These are phyloP conservation scores for Pisolithus microcarpus DNA, from an alignment of 768 basidiomycete species.

Conservation along the genomic window DNA sequence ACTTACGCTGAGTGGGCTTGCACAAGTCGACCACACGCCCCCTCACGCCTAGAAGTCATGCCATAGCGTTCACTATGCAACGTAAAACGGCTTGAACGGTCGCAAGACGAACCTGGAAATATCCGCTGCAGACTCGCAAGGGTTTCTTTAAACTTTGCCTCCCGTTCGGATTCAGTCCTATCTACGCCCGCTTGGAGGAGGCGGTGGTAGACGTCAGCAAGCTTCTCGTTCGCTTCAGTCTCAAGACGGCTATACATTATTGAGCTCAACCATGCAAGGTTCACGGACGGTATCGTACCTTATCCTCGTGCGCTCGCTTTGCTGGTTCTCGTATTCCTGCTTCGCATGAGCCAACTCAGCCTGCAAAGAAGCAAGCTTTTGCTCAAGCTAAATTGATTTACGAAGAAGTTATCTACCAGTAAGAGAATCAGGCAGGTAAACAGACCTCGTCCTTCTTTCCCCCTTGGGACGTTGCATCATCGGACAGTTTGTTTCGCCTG, in stretches of 20 bases:
- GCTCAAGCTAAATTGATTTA: conserved; percentile 40
- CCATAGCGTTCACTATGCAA: neutral
- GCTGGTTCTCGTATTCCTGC: conserved; percentile 78
- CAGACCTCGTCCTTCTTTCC: conserved; percentile 55
- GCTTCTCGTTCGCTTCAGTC: conserved; percentile 86
- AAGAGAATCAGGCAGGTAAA: neutral
- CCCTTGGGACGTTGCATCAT: conserved; percentile 44
- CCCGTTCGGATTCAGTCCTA: conserved; percentile 78
- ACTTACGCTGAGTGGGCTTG: conserved; percentile 88
- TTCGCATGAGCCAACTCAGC: conserved; percentile 57
- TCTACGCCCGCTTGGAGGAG: conserved; percentile 88
- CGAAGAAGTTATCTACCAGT: conserved; percentile 14
- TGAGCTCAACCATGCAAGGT: neutral
- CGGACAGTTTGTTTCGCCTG: conserved; percentile 47
- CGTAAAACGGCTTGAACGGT: neutral
- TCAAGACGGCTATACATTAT: conserved; percentile 65
- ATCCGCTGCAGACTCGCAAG: conserved; percentile 76
- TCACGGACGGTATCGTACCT: conserved; percentile 41
- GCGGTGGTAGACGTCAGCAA: conserved; percentile 73
- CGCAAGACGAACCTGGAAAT: conserved; percentile 60
- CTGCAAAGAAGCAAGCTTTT: conserved; percentile 48
- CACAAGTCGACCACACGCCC: conserved; percentile 92
- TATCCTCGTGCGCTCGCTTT: conserved; percentile 75
- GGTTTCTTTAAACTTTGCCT: conserved; percentile 79
- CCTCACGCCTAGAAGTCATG: conserved; percentile 58